Evolutionary conservation across 371 early-diverging fungal species (phyloP), one percentile per base, ranked within the genome.

Genomic region (Mucor circinelloides): DNA sequence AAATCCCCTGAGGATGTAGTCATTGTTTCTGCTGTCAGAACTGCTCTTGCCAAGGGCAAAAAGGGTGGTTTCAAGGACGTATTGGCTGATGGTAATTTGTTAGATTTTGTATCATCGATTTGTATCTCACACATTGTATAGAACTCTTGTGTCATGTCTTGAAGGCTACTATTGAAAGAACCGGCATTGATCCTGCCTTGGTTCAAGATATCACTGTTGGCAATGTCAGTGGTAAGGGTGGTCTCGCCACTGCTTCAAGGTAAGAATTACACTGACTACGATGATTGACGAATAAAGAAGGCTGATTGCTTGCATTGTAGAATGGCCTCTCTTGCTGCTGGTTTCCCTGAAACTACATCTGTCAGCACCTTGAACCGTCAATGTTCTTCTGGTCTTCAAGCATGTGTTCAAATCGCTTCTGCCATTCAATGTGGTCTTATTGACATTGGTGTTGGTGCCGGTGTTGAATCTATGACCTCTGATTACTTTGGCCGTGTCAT

Each of bases 361-460:
- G 85, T 95, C 69, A 89, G 89, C 74, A 95, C 97, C 63, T 90
- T 96, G 78, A 98, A 99, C 90, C 91, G 99, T 56, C 97, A 97
- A 83, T 99, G 99, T 88, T 98, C 97, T 61, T 93, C 93, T 66
- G 99, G 99, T 72, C 90, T 99, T 57, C 97, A 98, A 80, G 96
- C 98, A 28, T 90, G 94, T 64, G 95, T 91, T 64, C 90, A 87
- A 77, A 91, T 98, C 58, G 98, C 96, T 50, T 75, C 89, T 69
- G 93, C 95, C 65, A 97, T 99, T 77, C 92, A 92, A 82, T 75
- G 90, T 57, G 97, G 96, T 72, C 82, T 89, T 84, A 98, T 99
- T 72, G 96, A 97, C 69, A 84, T 97, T 66, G 99, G 99, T 78
- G 94, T 99, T 73, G 95, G 93, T 73, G 99, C 97, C 40, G 99